These are phyloP conservation scores for Coriolopsis trogii DNA, from an alignment of 1,284 basidiomycete genomes.

Conservation along the genomic window DNA sequence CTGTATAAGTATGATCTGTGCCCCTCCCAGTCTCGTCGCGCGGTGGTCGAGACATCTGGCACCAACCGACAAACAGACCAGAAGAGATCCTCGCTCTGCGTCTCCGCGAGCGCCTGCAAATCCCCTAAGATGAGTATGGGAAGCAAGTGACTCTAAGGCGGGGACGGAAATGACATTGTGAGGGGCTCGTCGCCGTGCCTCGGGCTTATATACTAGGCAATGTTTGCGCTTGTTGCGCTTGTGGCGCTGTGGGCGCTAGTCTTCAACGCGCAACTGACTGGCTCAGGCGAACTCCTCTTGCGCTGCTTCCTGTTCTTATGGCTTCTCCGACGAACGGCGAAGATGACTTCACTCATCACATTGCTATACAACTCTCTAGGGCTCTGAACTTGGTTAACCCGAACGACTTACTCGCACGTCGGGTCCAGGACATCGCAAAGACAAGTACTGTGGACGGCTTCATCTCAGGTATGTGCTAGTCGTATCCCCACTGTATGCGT, in stretches of 20 bases:
- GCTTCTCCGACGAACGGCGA: constrained; percentile 21
- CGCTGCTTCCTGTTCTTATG: constrained; percentile 10
- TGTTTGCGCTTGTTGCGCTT: constrained; percentile 24
- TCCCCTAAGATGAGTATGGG: constrained; percentile 46
- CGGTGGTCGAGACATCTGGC: constrained; percentile 28
- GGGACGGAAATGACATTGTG: constrained; percentile 48
- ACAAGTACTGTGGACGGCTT: constrained; percentile 69
- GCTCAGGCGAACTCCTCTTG: too few relatives aligned
- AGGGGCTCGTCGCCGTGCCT: neutral
- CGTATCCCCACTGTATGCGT: neutral
- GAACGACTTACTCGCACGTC: constrained; percentile 78
- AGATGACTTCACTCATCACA: constrained; percentile 71
- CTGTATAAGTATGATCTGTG: constrained; percentile 30
- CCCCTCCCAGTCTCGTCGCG: constrained; percentile 38
- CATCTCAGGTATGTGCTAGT: constrained; percentile 47
- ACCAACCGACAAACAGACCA: constrained; percentile 35
- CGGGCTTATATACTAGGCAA: constrained; percentile 4
- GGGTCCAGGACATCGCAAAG: constrained; percentile 82
- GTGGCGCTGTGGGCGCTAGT: constrained; percentile 1
- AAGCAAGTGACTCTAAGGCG: constrained; percentile 67
- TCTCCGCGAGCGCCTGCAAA: constrained; percentile 66
- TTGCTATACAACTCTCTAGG: constrained; percentile 82
- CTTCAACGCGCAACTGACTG: neutral
- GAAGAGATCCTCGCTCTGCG: constrained; percentile 47
- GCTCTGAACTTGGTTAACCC: constrained; percentile 80